phyloP scores from a whole-genome alignment of 495 filamentous ascomycete genomes.

The Daldinia caldariorum region DNA sequence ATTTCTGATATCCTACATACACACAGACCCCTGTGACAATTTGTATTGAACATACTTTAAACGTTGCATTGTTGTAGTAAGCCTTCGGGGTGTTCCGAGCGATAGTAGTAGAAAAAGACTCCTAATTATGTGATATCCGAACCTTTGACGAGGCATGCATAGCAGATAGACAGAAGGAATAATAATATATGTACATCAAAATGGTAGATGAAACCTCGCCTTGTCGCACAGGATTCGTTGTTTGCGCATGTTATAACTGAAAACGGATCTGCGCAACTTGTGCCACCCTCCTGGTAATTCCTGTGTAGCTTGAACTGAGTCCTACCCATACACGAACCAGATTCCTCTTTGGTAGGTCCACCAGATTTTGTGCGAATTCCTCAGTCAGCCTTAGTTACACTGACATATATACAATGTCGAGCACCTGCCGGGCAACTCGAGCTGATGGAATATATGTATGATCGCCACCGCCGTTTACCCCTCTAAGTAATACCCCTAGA shows the following conservation, averaged over 20 bases:
- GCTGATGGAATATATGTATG: conserved; percentile 18
- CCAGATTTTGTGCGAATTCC: conserved; percentile 9
- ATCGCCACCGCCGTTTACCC: conserved; percentile 27
- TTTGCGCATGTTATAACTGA: conserved; percentile 15
- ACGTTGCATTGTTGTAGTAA: conserved; percentile 23
- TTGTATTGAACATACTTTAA: conserved; percentile 1
- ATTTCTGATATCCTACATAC: not conserved
- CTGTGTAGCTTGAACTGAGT: conserved; percentile 12
- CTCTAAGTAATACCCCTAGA: conserved; percentile 21
- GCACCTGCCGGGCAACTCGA: conserved; percentile 15
- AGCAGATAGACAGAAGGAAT: not conserved
- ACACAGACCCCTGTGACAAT: not conserved
- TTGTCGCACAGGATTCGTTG: not conserved
- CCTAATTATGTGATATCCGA: conserved; percentile 14
- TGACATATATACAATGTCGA: conserved; percentile 8
- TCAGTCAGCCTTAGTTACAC: conserved; percentile 20
- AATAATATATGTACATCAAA: not conserved
- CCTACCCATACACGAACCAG: conserved; percentile 4
- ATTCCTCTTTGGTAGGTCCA: conserved; percentile 9
- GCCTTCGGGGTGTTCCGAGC: not conserved
- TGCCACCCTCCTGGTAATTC: conserved; percentile 5
- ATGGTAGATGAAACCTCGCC: conserved; percentile 8
- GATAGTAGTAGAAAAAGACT: not conserved
- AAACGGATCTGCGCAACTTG: conserved; percentile 8
- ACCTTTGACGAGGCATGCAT: conserved; percentile 12